These are phyloP conservation scores for Wickerhamiella nectarea DNA, from an alignment of 805 yeast genomes.

Conservation along the genomic window DNA sequence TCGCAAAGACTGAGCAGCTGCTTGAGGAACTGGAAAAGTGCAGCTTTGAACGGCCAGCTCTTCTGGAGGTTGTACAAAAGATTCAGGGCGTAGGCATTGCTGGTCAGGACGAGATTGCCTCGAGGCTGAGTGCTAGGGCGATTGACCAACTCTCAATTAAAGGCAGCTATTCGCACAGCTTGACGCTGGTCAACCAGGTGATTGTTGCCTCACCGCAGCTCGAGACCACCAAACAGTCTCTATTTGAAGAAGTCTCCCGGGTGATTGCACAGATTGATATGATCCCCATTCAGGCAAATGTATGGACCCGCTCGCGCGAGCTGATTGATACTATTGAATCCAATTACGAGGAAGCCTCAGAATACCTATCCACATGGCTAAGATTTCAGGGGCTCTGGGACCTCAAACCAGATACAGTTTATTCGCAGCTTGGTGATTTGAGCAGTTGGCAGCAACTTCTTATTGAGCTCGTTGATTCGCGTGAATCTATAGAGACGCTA, in stretches of 20 bases:
- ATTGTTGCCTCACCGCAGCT: constrained; percentile 22
- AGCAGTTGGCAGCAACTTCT: constrained; percentile 37
- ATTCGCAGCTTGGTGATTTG: constrained; percentile 27
- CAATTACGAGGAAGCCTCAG: constrained; percentile 14
- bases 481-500: constrained; percentile 39
- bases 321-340: neutral
- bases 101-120: neutral
- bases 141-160: constrained; percentile 15
- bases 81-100: constrained; percentile 24
- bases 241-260: constrained; percentile 15
- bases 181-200: constrained; percentile 21
- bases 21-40: constrained; percentile 24
- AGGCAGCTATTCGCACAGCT: constrained; percentile 15
- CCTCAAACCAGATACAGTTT: constrained; percentile 32
- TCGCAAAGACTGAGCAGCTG: constrained; percentile 17
- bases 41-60: constrained; percentile 16
- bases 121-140: constrained; percentile 16
- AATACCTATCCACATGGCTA: constrained; percentile 40
- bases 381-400: constrained; percentile 49
- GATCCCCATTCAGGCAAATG: neutral
- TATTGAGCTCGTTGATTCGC: constrained; percentile 31
- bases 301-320: neutral
- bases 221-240: constrained; percentile 15
- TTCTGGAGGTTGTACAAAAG: constrained; percentile 18
- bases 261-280: constrained; percentile 1